A percentile compares a stretch with the other conserved stretches of the same genome.
Evolutionary conservation across 495 filamentous ascomycete genomes (phyloP).

Genomic region (Amorphotheca resinae): DNA sequence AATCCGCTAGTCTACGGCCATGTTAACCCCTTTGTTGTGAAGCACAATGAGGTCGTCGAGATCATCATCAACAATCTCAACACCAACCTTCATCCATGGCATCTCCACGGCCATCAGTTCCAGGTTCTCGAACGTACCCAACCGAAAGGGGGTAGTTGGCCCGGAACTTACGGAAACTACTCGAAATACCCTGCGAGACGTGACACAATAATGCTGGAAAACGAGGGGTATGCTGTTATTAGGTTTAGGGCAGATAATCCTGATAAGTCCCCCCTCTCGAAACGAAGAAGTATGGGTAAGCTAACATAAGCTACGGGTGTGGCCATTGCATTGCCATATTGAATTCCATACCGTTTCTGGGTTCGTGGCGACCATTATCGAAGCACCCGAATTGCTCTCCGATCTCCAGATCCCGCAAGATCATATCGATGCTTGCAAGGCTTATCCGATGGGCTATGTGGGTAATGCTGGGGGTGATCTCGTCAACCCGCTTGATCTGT

Average conservation of each 20-base stretch:
- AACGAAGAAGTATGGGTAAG: slow-evolving; percentile 55
- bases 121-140: slow-evolving; percentile 45
- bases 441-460: slow-evolving; percentile 27
- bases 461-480: slow-evolving; percentile 71
- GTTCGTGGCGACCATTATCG: slow-evolving; percentile 31
- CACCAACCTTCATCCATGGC: slow-evolving; percentile 41
- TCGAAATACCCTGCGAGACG: slow-evolving; percentile 31
- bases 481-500: slow-evolving; percentile 23
- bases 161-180: neutral
- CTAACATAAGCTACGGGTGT: slow-evolving; percentile 40
- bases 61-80: slow-evolving; percentile 76
- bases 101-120: slow-evolving; percentile 42
- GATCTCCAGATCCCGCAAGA: slow-evolving; percentile 45
- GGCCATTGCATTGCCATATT: neutral
- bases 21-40: slow-evolving; percentile 53
- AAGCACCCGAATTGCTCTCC: slow-evolving; percentile 44
- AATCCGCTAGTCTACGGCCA: slow-evolving; percentile 63
- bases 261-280: slow-evolving; percentile 28
- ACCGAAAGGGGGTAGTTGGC: slow-evolving; percentile 7
- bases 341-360: slow-evolving; percentile 23
- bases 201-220: slow-evolving; percentile 41
- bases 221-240: slow-evolving; percentile 44
- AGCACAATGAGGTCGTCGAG: slow-evolving; percentile 46
- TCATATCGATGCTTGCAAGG: slow-evolving; percentile 46
- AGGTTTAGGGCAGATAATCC: slow-evolving; percentile 55